A percentile compares a stretch with the other conserved stretches of the same genome.
Conservation (phyloP, 176 grass and related monocot species). For the Cenchrus purpureus region DNA sequence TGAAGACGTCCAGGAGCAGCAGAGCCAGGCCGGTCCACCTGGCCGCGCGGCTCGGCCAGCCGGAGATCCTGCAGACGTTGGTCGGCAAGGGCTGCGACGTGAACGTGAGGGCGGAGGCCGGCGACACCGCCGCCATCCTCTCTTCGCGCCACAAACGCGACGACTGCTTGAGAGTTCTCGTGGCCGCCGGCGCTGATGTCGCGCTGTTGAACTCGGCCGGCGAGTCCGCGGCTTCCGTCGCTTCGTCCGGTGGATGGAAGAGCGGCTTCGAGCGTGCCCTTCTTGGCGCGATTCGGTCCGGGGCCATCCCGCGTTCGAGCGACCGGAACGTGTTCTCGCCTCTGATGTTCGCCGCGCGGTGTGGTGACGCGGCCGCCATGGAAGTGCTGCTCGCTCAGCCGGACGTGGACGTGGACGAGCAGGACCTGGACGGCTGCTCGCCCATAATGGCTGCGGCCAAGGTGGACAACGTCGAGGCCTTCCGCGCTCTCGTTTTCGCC, state of each 20-base stretch:
- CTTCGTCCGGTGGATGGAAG: constrained; percentile 57
- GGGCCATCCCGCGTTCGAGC: constrained; percentile 62
- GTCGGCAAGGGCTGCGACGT: constrained; percentile 61
- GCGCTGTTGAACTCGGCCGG: constrained; percentile 62
- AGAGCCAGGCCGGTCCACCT: constrained; percentile 72
- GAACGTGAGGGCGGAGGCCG: constrained; percentile 60
- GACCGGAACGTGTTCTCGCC: constrained; percentile 68
- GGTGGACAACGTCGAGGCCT: constrained; percentile 69
- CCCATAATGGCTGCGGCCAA: constrained; percentile 70
- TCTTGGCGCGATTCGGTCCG: constrained; percentile 51
- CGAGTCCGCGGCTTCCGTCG: constrained; percentile 49
- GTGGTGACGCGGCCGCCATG: constrained; percentile 58
- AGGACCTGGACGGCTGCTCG: constrained; percentile 66
- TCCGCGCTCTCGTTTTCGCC: constrained; percentile 76
- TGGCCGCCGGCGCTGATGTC: constrained; percentile 61
- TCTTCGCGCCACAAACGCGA: constrained; percentile 57
- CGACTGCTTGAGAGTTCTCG: constrained; percentile 73
- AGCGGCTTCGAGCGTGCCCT: constrained; percentile 53
- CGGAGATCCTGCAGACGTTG: constrained; percentile 59
- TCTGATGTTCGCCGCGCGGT: constrained; percentile 55
- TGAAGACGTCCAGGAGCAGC: constrained; percentile 61
- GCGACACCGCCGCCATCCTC: constrained; percentile 64
- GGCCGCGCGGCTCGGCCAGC: constrained; percentile 65
- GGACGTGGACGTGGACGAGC: constrained; percentile 52
- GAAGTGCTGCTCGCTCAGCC: constrained; percentile 62